phyloP scores from a whole-genome alignment of 2,329 filamentous ascomycete species.

The Moelleriella libera region DNA sequence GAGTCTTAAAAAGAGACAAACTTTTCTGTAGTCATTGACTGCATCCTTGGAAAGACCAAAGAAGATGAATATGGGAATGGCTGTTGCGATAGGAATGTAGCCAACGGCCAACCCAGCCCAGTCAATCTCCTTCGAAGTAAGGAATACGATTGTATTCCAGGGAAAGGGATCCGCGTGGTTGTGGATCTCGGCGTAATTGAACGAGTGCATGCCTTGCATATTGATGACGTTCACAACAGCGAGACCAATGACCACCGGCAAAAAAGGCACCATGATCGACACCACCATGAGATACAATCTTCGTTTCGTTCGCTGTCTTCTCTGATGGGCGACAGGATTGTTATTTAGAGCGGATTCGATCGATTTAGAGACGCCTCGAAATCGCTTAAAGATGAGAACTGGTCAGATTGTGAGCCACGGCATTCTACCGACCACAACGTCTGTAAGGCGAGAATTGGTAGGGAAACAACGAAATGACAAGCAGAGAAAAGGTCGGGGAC shows the following conservation, averaged over 20 bases:
- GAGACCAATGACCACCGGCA: constrained; percentile 30
- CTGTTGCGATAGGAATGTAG: constrained; percentile 34
- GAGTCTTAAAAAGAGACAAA: constrained; percentile 24
- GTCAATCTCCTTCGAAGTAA: constrained; percentile 23
- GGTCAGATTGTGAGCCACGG: not conserved
- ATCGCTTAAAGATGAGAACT: constrained; percentile 35
- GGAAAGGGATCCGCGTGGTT: constrained; percentile 19
- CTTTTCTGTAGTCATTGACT: constrained; percentile 30
- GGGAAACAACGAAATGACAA: not conserved
- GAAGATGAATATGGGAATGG: constrained; percentile 34
- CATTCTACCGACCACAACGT: no score
- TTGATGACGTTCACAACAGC: constrained; percentile 24
- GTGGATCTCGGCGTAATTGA: constrained; percentile 28
- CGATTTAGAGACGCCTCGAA: constrained; percentile 27
- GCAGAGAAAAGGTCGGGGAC: constrained; percentile 9
- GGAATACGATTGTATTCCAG: constrained; percentile 32
- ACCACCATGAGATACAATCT: constrained; percentile 42
- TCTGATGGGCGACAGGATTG: constrained; percentile 24
- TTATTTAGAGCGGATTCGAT: constrained; percentile 24
- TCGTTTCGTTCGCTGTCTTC: constrained; percentile 32
- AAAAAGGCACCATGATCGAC: constrained; percentile 34
- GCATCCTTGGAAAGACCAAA: constrained; percentile 43
- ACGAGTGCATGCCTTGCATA: constrained; percentile 16
- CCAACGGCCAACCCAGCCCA: constrained; percentile 28
- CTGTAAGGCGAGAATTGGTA: no score